phyloP scores from a whole-genome alignment of 306 rosid genomes.

The Sphenostylis stenocarpa region DNA sequence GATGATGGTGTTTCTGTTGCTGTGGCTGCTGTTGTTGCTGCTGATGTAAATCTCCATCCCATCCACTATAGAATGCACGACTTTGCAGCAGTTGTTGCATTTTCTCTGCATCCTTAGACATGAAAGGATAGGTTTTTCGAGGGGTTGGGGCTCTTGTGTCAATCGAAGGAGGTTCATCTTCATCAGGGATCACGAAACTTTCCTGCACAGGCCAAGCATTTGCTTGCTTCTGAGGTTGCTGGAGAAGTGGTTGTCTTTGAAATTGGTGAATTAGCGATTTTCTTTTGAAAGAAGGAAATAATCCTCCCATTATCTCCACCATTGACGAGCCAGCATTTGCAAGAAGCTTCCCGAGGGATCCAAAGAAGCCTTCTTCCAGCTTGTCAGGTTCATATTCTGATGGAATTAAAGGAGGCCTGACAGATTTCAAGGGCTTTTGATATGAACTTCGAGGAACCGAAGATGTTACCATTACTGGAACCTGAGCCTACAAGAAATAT shows the following conservation, averaged over 20 bases:
- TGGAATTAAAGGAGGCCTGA: slow-evolving; percentile 80
- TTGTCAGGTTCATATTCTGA: slow-evolving; percentile 66
- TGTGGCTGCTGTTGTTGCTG: slow-evolving; percentile 26
- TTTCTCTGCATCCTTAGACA: slow-evolving; percentile 83
- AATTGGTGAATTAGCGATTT: slow-evolving; percentile 42
- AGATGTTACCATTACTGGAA: slow-evolving; percentile 35
- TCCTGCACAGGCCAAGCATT: slow-evolving; percentile 84
- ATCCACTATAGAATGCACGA: slow-evolving; percentile 63
- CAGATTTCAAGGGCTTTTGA: slow-evolving; percentile 70
- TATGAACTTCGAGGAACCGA: slow-evolving; percentile 48
- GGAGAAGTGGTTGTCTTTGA: slow-evolving; percentile 45
- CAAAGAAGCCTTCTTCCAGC: slow-evolving; percentile 83
- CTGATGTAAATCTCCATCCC: slow-evolving; percentile 60
- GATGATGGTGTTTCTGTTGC: slow-evolving; percentile 57
- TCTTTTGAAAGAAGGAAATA: slow-evolving; percentile 65
- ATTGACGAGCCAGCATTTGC: slow-evolving; percentile 47
- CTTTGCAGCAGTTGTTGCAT: slow-evolving; percentile 76
- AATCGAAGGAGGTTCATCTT: slow-evolving; percentile 80
- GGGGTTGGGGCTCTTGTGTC: slow-evolving; percentile 84
- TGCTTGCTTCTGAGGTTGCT: slow-evolving; percentile 49
- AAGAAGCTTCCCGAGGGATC: slow-evolving; percentile 77
- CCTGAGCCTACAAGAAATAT: slow-evolving; percentile 53
- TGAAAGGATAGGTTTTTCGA: slow-evolving; percentile 82
- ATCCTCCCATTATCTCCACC: slow-evolving; percentile 70
- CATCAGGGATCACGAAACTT: slow-evolving; percentile 79